Evolutionary conservation across 2,329 filamentous ascomycete genomes (phyloP), one percentile per base, ranked within the genome.

Genomic region (Claviceps citrina): DNA sequence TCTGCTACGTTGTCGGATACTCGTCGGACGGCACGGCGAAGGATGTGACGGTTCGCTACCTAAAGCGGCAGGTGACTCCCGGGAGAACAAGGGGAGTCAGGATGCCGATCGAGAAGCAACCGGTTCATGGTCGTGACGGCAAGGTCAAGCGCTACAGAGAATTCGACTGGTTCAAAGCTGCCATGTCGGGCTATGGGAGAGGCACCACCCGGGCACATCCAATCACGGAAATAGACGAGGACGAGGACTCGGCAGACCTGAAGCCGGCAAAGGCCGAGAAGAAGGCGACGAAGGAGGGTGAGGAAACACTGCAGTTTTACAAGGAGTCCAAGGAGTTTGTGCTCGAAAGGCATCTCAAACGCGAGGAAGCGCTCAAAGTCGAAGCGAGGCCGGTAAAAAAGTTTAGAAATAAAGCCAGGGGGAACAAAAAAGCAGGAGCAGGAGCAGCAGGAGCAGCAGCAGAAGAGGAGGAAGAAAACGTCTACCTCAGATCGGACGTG

Each of bases 1-100:
- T 94, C 52, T 83, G 84, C 34, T 98, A 98, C 52, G 73, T 93
- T 2, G 67, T 96, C 16, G 87, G 81, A 0, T 84, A 83, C 58
- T 84, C 83, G 0, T 62, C 74, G 3, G 87, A 96, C 54, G 84
- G 84, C 2, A 87, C 85, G 0, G 87, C 85, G 10, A 96, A 96
- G 56, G 91, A 98, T 55, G 82, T 98, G 13, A 98, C 91, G 0
- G 78, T 91, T 9, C 75, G 91, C 22, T 98, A 98, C 56, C 64
- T 98, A 7, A 87, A 81, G 51, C 76, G 80, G 18, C 82, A 82
- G 42, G 71, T 81, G 39, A 78, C 86, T 55, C 91, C 91, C 1
- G 89, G 91, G 4, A 82, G 86, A 49, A 93, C 89, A 0, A 96
- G 94, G 54, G 85, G 87, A 4, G 72, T 79, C 46, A 75, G 91